Conservation (phyloP, 2,329 filamentous ascomycete genomes). For the Lizonia empirigonia region DNA sequence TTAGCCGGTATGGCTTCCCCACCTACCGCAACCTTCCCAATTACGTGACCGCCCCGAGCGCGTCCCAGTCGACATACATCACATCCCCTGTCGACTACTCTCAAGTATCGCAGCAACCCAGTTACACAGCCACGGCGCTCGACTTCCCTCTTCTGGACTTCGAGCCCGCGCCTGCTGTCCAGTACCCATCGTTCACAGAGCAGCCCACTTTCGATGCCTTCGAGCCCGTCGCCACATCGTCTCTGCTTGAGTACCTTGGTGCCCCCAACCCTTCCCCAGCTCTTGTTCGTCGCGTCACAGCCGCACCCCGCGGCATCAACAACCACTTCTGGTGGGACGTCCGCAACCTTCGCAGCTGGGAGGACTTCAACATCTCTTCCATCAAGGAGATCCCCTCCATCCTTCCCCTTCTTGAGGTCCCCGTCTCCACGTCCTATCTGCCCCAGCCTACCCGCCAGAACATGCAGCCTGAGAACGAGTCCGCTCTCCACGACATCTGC, state of each 20-base stretch:
- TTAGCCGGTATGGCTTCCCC: conserved; percentile 79
- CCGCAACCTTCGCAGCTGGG: conserved; percentile 84
- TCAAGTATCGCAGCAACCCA: conserved; percentile 41
- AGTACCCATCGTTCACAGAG: conserved; percentile 51
- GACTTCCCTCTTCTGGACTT: conserved; percentile 46
- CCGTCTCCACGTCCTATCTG: conserved; percentile 67
- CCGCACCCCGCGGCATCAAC: conserved; percentile 69
- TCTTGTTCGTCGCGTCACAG: conserved; percentile 78
- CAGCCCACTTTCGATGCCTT: conserved; percentile 47
- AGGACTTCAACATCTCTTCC: conserved; percentile 73
- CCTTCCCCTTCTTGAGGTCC: conserved; percentile 67
- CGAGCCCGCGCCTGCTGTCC: conserved; percentile 49
- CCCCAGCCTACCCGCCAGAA: conserved; percentile 62
- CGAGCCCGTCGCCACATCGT: conserved; percentile 60
- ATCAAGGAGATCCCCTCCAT: conserved; percentile 77
- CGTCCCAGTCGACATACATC: conserved; percentile 44
- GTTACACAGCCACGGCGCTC: conserved; percentile 38
- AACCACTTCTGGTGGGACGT: conserved; percentile 97
- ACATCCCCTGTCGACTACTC: conserved; percentile 46
- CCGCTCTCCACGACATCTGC: conserved; percentile 75
- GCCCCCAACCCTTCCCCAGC: conserved; percentile 79
- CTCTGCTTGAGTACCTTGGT: conserved; percentile 78
- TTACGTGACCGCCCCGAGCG: conserved; percentile 54
- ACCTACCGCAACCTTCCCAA: conserved; percentile 77
- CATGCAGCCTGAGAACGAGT: conserved; percentile 78